Conservation (phyloP, 2,329 filamentous ascomycete genomes). For the Paecilomyces niveus region DNA sequence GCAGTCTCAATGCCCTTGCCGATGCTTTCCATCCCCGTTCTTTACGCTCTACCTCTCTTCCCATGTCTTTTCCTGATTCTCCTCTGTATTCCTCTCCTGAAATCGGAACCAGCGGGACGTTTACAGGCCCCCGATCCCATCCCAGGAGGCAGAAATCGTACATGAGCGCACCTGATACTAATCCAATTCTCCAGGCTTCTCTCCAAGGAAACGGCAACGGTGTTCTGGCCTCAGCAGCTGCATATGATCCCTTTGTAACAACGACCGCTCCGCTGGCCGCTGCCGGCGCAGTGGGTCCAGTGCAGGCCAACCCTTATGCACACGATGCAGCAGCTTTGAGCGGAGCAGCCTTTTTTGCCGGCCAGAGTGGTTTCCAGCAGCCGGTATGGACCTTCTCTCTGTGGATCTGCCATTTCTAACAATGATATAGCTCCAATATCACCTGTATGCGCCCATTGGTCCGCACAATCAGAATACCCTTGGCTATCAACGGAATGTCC, state of each 20-base stretch:
- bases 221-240: conserved; percentile 41
- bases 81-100: conserved; percentile 2
- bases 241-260: conserved; percentile 61
- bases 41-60: conserved; percentile 9
- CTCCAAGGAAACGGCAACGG: conserved; percentile 44
- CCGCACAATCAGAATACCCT: conserved; percentile 74
- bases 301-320: conserved; percentile 68
- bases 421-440: conserved; percentile 65
- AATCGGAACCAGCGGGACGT: neutral
- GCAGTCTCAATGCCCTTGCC: conserved; percentile 17
- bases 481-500: conserved; percentile 76
- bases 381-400: conserved; percentile 45
- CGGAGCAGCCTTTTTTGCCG: conserved; percentile 60
- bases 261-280: conserved; percentile 46
- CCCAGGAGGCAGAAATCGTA: conserved; percentile 7
- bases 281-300: conserved; percentile 35
- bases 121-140: neutral
- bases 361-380: conserved; percentile 53
- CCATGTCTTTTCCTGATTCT: conserved; percentile 3
- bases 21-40: conserved; percentile 13
- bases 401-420: neutral
- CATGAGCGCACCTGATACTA: conserved; percentile 8
- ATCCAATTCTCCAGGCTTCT: conserved; percentile 18
- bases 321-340: conserved; percentile 56
- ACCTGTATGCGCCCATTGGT: conserved; percentile 83